Percentiles rank a stretch among this genome's conserved stretches.
These are phyloP conservation scores for Flaveria linearis DNA, from an alignment of 129 eudicot species.

Conservation along the genomic window DNA sequence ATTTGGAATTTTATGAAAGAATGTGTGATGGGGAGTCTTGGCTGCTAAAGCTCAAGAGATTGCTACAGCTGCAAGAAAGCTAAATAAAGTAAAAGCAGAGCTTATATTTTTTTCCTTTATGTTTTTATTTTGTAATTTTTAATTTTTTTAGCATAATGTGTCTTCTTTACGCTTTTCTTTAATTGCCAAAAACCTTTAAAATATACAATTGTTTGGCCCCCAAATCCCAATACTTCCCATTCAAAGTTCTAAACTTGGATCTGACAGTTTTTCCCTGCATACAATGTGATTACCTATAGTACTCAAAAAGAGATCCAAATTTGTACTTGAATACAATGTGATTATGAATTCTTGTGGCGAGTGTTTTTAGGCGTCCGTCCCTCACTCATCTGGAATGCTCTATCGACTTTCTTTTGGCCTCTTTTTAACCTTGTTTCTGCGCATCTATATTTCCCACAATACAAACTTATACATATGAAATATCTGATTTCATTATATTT, in stretches of 20 bases:
- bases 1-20: conserved; percentile 30
- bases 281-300: neutral
- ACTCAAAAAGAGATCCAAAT: neutral
- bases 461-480: too few species aligned
- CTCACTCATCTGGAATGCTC: too few species aligned
- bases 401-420: too few species aligned
- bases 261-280: neutral
- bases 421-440: too few species aligned
- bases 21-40: conserved; percentile 25
- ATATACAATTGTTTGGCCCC: conserved; percentile 18
- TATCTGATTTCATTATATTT: too few species aligned
- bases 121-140: neutral
- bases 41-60: conserved; percentile 43
- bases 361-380: too few species aligned
- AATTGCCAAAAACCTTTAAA: conserved; percentile 24
- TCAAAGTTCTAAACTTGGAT: conserved; percentile 15
- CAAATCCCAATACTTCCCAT: neutral
- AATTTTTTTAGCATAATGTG: conserved; percentile 37
- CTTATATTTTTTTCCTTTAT: conserved; percentile 43
- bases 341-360: neutral
- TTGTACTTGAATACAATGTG: neutral
- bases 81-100: conserved; percentile 44
- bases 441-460: too few species aligned
- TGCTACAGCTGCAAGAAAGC: conserved; percentile 69
- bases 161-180: conserved; percentile 75